Evolutionary conservation across 495 filamentous ascomycete species (phyloP), one percentile per base, ranked within the genome.

Genomic region (Trichoderma orchidacearum): DNA sequence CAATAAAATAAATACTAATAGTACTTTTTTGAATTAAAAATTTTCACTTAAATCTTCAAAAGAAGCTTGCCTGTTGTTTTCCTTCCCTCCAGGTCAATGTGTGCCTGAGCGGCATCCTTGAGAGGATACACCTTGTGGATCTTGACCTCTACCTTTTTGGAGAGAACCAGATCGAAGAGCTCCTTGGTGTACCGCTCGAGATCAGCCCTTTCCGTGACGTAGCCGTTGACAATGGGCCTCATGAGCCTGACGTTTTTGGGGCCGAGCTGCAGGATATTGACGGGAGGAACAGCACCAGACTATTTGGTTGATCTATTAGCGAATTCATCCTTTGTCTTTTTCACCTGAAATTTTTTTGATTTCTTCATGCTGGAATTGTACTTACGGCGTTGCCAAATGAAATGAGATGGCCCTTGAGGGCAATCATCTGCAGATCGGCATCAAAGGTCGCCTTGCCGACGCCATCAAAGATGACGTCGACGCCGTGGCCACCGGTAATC

Each of bases 361-460:
- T 1, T 13, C 21, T 17, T 2, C 30, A 5, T 2, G 7, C 3
- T 18, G 30, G 21, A 15, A 53, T 2, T n/a, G n/a, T 3, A 66
- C 67, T 60, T 60, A 81, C 86, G 21, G 92, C 86, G 72, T 95
- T 96, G 30, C 93, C 93, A 74, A 92, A 97, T 62, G 78, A 84
- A 25, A 89, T 77, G 58, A 98, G 65, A n/a, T 77, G 85, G 27
- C 93, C 93, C 72, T 95, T 95, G 62, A 85, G 72, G 62, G 81
- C 85, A 18, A 94, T 71, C 58, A 81, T 82, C 56, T 90, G 85
- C 63, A 98, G 66, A 67, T 86, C 85, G 29, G 80, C 72, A 58
- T 96, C 90, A 75, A 95, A 96, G 0, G 93, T 96, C 54, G 78
- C 75, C 73, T 85, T 85, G 8, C 93, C 93, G 17, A 96, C 89